phyloP scores from a whole-genome alignment of 1,139 yeast genomes.

The Saccharomyces pastorianus region DNA sequence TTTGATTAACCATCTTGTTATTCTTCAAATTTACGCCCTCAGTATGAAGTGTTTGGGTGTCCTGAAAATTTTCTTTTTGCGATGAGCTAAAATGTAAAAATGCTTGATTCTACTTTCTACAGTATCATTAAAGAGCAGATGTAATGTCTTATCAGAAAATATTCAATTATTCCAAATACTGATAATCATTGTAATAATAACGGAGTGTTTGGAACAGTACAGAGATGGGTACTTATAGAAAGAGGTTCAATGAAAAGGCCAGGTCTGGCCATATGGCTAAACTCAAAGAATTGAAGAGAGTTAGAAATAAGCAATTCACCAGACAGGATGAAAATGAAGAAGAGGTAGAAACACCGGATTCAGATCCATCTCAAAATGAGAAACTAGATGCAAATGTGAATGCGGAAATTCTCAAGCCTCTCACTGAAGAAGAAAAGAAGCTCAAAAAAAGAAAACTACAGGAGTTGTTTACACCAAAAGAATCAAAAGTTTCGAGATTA shows the following conservation, averaged over 20 bases:
- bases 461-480: constrained; percentile 46
- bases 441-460: constrained; percentile 58
- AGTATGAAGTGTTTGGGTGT: too few species aligned
- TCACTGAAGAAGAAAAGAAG: constrained; percentile 46
- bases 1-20: too few species aligned
- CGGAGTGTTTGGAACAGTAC: background rate
- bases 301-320: constrained; percentile 59
- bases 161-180: too few species aligned
- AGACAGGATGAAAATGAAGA: constrained; percentile 38
- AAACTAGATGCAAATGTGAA: too few species aligned
- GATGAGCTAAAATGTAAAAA: too few species aligned
- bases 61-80: too few species aligned
- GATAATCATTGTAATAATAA: too few species aligned
- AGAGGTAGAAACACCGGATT: constrained; percentile 21
- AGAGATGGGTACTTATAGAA: constrained; percentile 71
- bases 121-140: too few species aligned
- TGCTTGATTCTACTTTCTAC: too few species aligned
- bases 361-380: constrained; percentile 11
- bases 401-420: constrained; percentile 48
- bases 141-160: too few species aligned
- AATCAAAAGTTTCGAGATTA: constrained; percentile 57
- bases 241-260: constrained; percentile 78
- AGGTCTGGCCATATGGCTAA: constrained; percentile 78
- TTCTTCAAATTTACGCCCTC: too few species aligned
- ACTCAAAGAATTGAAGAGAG: constrained; percentile 60